Evolutionary conservation across 2,329 filamentous ascomycete genomes (phyloP).

Genomic region (Colletotrichum theobromicola): DNA sequence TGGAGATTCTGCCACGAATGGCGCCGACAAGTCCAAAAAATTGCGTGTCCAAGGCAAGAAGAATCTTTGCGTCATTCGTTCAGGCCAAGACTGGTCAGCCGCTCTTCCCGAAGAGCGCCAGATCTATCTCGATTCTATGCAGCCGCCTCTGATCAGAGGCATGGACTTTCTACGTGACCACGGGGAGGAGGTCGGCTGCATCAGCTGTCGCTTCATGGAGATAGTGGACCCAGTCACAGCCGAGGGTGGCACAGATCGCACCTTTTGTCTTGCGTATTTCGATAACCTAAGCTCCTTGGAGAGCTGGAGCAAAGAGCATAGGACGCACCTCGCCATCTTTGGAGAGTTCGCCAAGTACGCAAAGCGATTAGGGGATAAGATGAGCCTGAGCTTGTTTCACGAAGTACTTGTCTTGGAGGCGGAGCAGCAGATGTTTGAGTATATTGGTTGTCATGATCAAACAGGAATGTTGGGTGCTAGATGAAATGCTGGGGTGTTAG

Average conservation of each 20-base stretch:
- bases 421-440: not conserved
- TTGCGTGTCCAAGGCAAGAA: fast-evolving
- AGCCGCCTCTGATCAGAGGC: not conserved
- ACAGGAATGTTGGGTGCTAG: not conserved
- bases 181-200: not conserved
- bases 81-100: not conserved
- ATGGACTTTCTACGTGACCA: not conserved
- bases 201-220: not conserved
- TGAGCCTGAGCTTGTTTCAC: not conserved
- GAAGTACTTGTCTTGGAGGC: not conserved
- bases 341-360: not conserved
- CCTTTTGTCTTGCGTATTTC: not conserved
- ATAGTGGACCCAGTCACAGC: not conserved
- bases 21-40: fast-evolving
- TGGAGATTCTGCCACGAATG: not conserved
- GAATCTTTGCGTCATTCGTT: not conserved
- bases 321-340: not conserved
- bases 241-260: not conserved
- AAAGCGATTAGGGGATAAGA: not conserved
- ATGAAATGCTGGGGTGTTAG: too few relatives aligned
- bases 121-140: not conserved
- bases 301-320: not conserved
- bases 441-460: not conserved
- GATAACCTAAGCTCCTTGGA: not conserved
- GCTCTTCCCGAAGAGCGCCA: not conserved